Base-by-base conservation (phyloP, 2,329 filamentous ascomycete species). In the Bipolaris victoriae region DNA sequence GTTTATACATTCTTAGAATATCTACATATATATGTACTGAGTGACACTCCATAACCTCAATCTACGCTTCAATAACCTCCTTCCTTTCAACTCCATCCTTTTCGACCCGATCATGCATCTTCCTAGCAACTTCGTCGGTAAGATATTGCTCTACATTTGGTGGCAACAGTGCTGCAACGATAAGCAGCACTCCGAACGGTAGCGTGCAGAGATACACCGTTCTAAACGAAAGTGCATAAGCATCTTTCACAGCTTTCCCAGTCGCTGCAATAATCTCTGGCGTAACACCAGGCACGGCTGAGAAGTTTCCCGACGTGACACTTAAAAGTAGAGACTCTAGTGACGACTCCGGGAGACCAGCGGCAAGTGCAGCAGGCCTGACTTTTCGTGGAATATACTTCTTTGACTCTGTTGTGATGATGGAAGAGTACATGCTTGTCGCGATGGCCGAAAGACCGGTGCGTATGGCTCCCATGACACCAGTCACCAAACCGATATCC, bases 121-220 rank as follows among this genome's bases (percentile, higher is more conserved):
- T 78, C 68, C 79, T 79, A 11, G 79, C 78, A 13, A 81, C 79
- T 49, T 81, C 76, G 49, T 76, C 68, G 1, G 75, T 80, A 35
- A 81, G 66, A 61, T 75, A 80, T 24, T 76, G 71, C 60, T 81
- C 77, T 16, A 81, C 75, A 59, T 82, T 76, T 16, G 79, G 79
- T 40, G 74, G 70, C 5, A 81, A 60, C 15, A 76, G 60, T 7
- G 78, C 71, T 7, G 76, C 75, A 20, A 75, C 59, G 7, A 82
- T 64, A n/a, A 75, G 50, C 45, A 77, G 57, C 4, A 61, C 70
- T 5, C 73, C 72, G 58, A 77, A 78, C 0, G 73, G 72, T 6
- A 78, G 52, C 3, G 74, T 76, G 57, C 73, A 44, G 65, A 79
- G 69, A 78, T 80, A 83, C 1, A 84, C 80, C 3, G 76, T 74